Conservation (phyloP, 2,329 filamentous ascomycete species). For the Pseudopyrenochaeta lycopersici region DNA sequence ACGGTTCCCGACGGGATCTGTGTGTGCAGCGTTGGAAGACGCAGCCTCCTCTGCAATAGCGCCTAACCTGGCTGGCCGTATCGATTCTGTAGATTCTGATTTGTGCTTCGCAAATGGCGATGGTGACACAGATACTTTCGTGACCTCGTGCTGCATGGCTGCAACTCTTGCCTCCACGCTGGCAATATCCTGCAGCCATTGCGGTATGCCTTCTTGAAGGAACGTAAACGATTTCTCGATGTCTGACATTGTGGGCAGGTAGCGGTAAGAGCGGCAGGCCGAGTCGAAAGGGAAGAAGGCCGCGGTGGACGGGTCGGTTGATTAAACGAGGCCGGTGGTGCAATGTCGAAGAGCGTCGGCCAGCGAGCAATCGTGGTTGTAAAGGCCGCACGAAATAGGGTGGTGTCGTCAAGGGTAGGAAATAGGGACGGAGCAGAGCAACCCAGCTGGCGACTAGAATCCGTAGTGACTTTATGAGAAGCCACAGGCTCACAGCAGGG, state of each 20-base stretch:
- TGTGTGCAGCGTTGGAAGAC: slow-evolving; percentile 21
- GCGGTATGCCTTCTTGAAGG: slow-evolving; percentile 49
- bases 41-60: slow-evolving; percentile 29
- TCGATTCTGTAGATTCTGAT: slow-evolving; percentile 50
- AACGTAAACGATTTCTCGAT: slow-evolving; percentile 48
- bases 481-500: slow-evolving; percentile 35
- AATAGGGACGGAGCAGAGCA: slow-evolving; percentile 8
- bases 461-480: slow-evolving; percentile 33
- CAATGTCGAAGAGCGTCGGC: slow-evolving; percentile 12
- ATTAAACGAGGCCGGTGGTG: slow-evolving; percentile 2
- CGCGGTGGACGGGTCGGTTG: slow-evolving; percentile 1
- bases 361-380: slow-evolving; percentile 18
- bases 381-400: background rate
- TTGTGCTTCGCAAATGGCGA: slow-evolving; percentile 40
- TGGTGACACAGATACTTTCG: slow-evolving; percentile 35
- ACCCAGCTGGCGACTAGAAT: slow-evolving; percentile 9
- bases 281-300: background rate
- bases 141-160: slow-evolving; percentile 45
- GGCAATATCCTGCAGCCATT: slow-evolving; percentile 48
- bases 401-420: background rate
- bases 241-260: slow-evolving; percentile 45
- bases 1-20: slow-evolving; percentile 29
- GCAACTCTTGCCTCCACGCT: slow-evolving; percentile 43
- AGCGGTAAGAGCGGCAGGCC: background rate
- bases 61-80: slow-evolving; percentile 36